Conservation (phyloP, 108 stramenopile genomes). For the Pseudonitzschia multistriata region DNA sequence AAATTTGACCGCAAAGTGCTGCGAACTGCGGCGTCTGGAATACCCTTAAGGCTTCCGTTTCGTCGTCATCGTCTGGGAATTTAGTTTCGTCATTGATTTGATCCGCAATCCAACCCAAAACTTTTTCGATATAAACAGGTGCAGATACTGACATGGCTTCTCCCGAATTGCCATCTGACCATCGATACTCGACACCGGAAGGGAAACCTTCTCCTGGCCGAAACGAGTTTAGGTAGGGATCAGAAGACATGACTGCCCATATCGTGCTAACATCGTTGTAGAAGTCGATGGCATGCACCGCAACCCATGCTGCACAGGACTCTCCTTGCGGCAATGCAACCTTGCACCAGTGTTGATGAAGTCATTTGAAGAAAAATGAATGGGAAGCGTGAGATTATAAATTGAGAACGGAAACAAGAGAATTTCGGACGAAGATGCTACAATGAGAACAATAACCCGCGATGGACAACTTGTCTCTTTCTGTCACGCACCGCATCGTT, state of each 20-base stretch:
- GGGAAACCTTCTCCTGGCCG: slow-evolving; percentile 91
- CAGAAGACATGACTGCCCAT: slow-evolving; percentile 90
- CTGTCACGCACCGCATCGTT: slow-evolving; percentile 80
- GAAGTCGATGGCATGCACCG: slow-evolving; percentile 89
- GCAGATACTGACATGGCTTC: slow-evolving; percentile 75
- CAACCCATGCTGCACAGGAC: slow-evolving; percentile 91
- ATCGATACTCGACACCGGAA: slow-evolving; percentile 86
- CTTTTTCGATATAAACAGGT: slow-evolving; percentile 86
- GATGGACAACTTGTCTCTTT: background rate
- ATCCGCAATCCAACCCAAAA: slow-evolving; percentile 85
- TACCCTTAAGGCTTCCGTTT: slow-evolving; percentile 76
- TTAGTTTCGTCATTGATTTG: slow-evolving; percentile 88
- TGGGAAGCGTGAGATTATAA: background rate
- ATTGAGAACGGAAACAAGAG: background rate
- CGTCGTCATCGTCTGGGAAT: slow-evolving; percentile 91
- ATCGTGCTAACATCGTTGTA: slow-evolving; percentile 90
- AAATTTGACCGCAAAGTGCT: slow-evolving; percentile 85
- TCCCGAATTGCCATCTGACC: slow-evolving; percentile 60
- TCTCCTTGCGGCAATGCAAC: slow-evolving; percentile 84
- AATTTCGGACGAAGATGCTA: background rate
- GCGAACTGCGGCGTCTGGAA: slow-evolving; percentile 89
- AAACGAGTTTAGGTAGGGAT: slow-evolving; percentile 81
- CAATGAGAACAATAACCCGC: background rate
- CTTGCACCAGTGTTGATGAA: slow-evolving; percentile 19
- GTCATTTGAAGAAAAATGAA: slow-evolving; percentile 9